These are phyloP conservation scores for Hevea brasiliensis DNA, from an alignment of 345 rosid genomes.

Conservation along the genomic window DNA sequence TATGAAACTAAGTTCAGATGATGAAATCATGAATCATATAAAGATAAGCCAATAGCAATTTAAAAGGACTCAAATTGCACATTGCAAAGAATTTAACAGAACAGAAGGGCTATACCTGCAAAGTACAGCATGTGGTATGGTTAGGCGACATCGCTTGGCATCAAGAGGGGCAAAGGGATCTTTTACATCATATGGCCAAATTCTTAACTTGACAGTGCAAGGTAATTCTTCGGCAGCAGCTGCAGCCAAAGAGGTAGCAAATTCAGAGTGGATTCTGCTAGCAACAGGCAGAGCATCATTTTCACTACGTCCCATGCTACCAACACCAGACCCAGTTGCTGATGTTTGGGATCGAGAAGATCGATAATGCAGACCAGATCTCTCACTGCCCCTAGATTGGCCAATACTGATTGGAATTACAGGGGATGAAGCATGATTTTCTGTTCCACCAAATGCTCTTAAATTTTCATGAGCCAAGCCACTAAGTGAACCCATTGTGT, in stretches of 20 bases:
- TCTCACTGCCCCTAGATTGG: conserved; percentile 42
- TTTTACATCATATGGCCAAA: conserved; percentile 78
- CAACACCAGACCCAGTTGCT: conserved; percentile 31
- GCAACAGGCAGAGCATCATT: conserved; percentile 51
- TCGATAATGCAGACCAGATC: conserved; percentile 40
- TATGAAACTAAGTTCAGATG: not conserved
- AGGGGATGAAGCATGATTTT: not conserved
- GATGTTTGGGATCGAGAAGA: conserved; percentile 34
- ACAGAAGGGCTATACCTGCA: conserved; percentile 54
- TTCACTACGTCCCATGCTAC: conserved; percentile 27
- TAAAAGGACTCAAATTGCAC: not conserved
- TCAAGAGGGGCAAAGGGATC: conserved; percentile 61
- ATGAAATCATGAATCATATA: not conserved
- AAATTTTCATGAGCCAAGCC: too few species aligned
- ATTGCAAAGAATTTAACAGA: not conserved
- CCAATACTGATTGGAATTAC: conserved; percentile 19
- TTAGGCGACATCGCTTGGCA: conserved; percentile 61
- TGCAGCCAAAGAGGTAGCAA: conserved; percentile 64
- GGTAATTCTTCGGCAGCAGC: conserved; percentile 88
- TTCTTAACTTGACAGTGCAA: conserved; percentile 84
- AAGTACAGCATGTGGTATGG: conserved; percentile 87
- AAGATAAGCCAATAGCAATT: not conserved
- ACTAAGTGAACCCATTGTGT: conserved; percentile 19
- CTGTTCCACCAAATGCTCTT: not conserved
- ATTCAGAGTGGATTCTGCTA: conserved; percentile 63